phyloP scores from a whole-genome alignment of 371 early-diverging fungal species.

The Fennellomyces sp. region DNA sequence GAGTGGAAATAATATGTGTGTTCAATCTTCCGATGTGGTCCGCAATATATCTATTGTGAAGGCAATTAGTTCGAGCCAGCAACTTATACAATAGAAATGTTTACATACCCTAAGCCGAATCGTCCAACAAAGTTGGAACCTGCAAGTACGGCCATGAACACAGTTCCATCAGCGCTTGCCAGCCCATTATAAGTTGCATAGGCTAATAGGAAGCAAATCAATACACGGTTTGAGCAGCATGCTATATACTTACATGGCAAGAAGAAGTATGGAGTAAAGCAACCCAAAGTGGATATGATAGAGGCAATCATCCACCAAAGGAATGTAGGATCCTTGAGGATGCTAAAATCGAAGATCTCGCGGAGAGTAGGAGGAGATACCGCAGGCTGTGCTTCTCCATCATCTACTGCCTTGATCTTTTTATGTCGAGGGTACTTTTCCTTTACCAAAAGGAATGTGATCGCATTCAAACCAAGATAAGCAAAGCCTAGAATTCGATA shows the following conservation, averaged over 20 bases:
- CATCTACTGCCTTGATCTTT: background rate
- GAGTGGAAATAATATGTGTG: background rate
- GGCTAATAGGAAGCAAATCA: conserved; percentile 6
- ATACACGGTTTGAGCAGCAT: no score
- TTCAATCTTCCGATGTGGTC: conserved; percentile 17
- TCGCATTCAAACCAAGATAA: conserved; percentile 6
- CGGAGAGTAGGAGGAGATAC: background rate
- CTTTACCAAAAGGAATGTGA: conserved; percentile 17
- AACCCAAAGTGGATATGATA: conserved; percentile 14
- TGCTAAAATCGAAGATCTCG: conserved; percentile 15
- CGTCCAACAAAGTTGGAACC: conserved; percentile 15
- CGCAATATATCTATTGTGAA: conserved; percentile 10
- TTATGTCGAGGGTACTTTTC: conserved; percentile 16
- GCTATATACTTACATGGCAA: conserved; percentile 19
- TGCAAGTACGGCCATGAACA: conserved; percentile 11
- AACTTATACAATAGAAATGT: background rate
- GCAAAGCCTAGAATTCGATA: conserved; percentile 25
- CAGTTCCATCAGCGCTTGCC: conserved; percentile 14
- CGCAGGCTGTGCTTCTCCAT: background rate
- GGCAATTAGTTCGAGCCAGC: background rate
- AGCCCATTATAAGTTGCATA: conserved; percentile 21
- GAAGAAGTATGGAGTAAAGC: conserved; percentile 24
- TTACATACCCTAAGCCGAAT: conserved; percentile 10
- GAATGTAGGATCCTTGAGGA: conserved; percentile 10
- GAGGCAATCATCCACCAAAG: conserved; percentile 12